Evolutionary conservation across 495 filamentous ascomycete genomes (phyloP), one percentile per base, ranked within the genome.

Genomic region (Darksidea phi): DNA sequence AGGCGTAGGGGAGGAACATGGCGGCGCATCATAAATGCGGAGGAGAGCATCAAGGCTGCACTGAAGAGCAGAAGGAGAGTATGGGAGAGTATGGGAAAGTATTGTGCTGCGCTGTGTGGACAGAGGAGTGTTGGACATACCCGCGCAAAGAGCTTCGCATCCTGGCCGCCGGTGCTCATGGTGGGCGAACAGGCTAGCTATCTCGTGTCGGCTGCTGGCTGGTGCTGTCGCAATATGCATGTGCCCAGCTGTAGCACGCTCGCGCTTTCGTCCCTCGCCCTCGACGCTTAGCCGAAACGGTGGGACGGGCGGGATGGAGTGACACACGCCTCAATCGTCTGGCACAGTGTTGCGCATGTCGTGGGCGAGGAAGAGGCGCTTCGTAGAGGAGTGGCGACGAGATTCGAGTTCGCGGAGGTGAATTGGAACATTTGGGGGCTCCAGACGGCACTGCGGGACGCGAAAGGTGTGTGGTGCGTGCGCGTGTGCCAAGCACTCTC

Each of bases 131-230:
- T 12, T 26, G 42, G 53, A 88, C 91, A 75, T 93, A 99, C 94
- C 78, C 95, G 87, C 67, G 95, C 92, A 81, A 99, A 99, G 78
- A 98, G 86, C 83, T 96, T 97, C 78, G 94, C 95, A 84, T 98
- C 94, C 76, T 91, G 89, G 76, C 88, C 90, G 74, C 83, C 80
- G 55, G 87, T 82, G 78, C 84, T 87, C 86, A 91, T 93, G 63
- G 66, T 84, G 77, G 66, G 28, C 28, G 28, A 32, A 4, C 28
- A 3, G 28, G 58, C 60, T 67, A 50, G 12, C 28, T 20, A 26
- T 52, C 54, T 42, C 63, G 59, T 58, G 59, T 61, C 54, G 20
- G 45, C 26, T 32, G 21, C 41, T 20, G 20, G 48, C 21, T 37
- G 18, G 36, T 4, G 49, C 61, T 46, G 43, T 21, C 11, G 17